Evolutionary conservation across 257 asterid species (phyloP), one percentile per base, ranked within the genome.

Genomic region (Gynochthodes officinalis): DNA sequence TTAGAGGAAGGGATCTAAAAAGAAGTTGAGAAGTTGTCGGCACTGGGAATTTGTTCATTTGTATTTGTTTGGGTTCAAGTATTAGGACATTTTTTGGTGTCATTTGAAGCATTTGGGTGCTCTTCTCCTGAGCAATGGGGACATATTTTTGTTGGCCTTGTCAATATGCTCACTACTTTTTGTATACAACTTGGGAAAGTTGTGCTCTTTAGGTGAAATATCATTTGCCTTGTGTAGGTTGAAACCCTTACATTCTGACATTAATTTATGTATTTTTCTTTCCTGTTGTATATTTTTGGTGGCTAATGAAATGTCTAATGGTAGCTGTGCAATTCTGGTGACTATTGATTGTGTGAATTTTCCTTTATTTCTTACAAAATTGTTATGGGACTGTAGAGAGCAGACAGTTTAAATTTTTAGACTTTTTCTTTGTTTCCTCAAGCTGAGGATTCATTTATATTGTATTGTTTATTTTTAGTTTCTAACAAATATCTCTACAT

Each of bases 401-500:
- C 64, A 28, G 64, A 15, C 16, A 4, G 23, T 30, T 59, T 35
- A 2, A 11, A 32, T 21, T 35, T 32, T 54, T 35, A 37, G 1
- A 13, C n/a, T 8, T 28, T 19, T 33, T 53, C 13, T 25, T 9
- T 15, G 62, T 28, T 73, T 57, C 55, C 13, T 33, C 39, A 32
- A 66, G 55, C 40, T 58, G 64, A 9, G 19, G 23, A 2, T 37
- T 28, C 27, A 10, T 39, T 11, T n/a, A 2, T 19, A 8, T 4
- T 46, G n/a, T 30, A 1, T n/a, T 55, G 25, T 13, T 42, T 39
- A 23, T 40, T 54, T 39, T 21, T 42, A 44, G n/a, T 35, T 21
- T 52, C 64, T 52, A 42, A 54, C 43, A 35, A 50, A 7, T 28
- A 48, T 42, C 37, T 46, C 53, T 67, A 28, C 74, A 67, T 75